Evolutionary conservation across 495 filamentous ascomycete species (phyloP), one percentile per base, ranked within the genome.

Genomic region (Opeltia flavorubescens): DNA sequence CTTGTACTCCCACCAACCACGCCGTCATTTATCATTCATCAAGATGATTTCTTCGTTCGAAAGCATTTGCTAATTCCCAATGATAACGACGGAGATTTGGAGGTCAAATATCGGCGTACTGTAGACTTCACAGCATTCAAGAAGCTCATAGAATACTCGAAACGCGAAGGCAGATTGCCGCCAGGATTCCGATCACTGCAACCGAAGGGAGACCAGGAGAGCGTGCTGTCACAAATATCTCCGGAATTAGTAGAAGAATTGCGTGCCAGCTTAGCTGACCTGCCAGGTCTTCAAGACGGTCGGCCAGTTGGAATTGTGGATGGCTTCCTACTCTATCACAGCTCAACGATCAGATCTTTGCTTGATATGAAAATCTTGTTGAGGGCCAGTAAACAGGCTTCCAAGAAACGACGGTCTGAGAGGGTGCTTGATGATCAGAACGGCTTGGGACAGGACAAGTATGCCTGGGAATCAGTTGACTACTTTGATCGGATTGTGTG

Each of bases 401-500:
- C 46, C 5, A 27, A 27, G 26, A 18, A 6, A n/a, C 24, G 38
- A 31, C 17, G 46, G 11, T 42, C 43, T 15, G 46, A 41, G 12
- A 42, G 15, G 38, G 13, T 26, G 3, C 3, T 9, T 12, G 13
- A 49, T 31, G 21, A 31, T 15, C 12, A 38, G 5, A 41, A 44
- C 29, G 23, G 48, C 43, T 41, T 9, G 18, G 33, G 18, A 15
- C 20, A 21, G 5, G 21, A n/a, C 2, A 25, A 9, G 25, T 13
- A 21, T 6, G 21, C 11, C 13, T 55, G 52, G 52, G 43, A 55
- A 43, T 53, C 46, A 3, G 28, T 46, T 12, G 44, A 44, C 3
- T 56, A 53, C 28, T 56, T 53, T 25, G 50, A 56, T 5, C 20
- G 46, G 9, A 35, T 50, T 9, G 41, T 47, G 12, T 56, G 53